Conservation (phyloP, 257 asterid genomes). For the Ballota nigra region DNA sequence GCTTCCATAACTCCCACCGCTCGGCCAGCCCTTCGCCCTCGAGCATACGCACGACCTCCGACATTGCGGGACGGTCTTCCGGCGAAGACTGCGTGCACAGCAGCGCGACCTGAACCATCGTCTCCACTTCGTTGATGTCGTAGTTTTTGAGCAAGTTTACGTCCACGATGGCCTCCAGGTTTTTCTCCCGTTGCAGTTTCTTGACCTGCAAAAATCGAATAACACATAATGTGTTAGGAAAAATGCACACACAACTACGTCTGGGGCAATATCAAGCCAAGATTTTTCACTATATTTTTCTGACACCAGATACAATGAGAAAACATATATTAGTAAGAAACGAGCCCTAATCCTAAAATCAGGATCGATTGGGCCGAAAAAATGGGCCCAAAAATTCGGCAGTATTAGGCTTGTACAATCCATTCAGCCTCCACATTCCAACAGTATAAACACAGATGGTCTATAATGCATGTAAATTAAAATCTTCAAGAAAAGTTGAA, state of each 20-base stretch:
- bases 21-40: constrained; percentile 91
- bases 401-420: no score
- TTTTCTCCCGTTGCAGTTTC: constrained; percentile 73
- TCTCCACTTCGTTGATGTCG: constrained; percentile 69
- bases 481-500: not conserved
- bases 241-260: no score
- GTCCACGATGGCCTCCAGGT: constrained; percentile 71
- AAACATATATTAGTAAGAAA: no score
- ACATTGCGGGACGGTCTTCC: constrained; percentile 89
- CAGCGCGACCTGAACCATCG: constrained; percentile 84
- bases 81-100: constrained; percentile 87
- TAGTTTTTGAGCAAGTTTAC: constrained; percentile 47
- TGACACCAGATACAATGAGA: no score
- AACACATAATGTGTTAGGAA: no score
- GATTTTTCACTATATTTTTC: no score
- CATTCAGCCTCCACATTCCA: no score
- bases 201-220: constrained; percentile 49
- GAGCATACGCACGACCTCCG: constrained; percentile 82
- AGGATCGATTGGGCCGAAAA: no score
- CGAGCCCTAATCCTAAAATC: no score
- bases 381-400: no score
- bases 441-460: no score
- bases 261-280: no score
- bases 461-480: not conserved
- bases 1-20: constrained; percentile 87